These are phyloP conservation scores for Talaromyces liani DNA, from an alignment of 495 filamentous ascomycete genomes.

Conservation along the genomic window DNA sequence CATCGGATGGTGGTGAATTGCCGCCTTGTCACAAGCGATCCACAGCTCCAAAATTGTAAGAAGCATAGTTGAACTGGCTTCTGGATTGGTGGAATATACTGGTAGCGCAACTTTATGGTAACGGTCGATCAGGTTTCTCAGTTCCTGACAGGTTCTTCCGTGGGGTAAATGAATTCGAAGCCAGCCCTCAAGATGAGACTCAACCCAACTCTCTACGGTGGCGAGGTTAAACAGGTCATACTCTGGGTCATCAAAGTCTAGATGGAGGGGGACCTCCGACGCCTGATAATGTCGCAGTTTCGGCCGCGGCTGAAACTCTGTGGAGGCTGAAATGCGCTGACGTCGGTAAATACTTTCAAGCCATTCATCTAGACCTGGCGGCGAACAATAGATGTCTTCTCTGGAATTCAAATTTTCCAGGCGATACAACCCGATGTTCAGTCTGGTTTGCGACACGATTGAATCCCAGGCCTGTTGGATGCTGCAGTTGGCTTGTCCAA, in stretches of 20 bases:
- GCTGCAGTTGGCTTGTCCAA: neutral
- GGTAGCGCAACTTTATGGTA: constrained; percentile 23
- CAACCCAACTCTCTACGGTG: constrained; percentile 35
- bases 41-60: constrained; percentile 54
- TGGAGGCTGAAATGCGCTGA: neutral
- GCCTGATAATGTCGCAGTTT: neutral
- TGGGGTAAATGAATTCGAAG: constrained; percentile 9
- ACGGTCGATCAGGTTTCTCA: constrained; percentile 17
- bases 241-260: constrained; percentile 4
- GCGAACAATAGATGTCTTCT: constrained; percentile 2
- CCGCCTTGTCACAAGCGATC: constrained; percentile 43
- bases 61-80: constrained; percentile 46
- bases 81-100: constrained; percentile 35
- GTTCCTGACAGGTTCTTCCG: constrained; percentile 14
- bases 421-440: neutral
- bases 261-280: neutral
- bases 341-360: neutral
- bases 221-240: constrained; percentile 11
- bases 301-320: neutral
- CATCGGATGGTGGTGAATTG: neutral
- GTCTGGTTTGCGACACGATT: neutral
- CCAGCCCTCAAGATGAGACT: constrained; percentile 22
- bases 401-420: constrained; percentile 8
- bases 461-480: constrained; percentile 6
- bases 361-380: neutral